Conservation (phyloP, 805 yeast genomes). For the Candida parachauliodes region DNA sequence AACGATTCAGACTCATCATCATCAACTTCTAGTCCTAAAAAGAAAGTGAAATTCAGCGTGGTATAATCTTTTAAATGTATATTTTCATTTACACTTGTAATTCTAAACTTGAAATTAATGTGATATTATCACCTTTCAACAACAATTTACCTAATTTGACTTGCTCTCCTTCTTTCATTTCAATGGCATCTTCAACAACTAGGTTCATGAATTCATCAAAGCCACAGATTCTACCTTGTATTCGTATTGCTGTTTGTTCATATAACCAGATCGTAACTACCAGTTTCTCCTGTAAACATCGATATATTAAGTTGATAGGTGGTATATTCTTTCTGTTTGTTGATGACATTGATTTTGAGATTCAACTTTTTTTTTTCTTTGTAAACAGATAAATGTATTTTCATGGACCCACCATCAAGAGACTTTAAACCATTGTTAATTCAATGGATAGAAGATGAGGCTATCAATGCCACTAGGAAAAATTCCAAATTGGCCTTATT, state of each 20-base stretch:
- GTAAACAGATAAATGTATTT: background rate
- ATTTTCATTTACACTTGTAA: constrained; percentile 12
- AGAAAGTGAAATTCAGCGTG: constrained; percentile 27
- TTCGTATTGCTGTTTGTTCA: constrained; percentile 74
- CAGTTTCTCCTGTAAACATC: constrained; percentile 77
- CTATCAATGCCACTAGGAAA: constrained; percentile 40
- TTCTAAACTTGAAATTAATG: constrained; percentile 54
- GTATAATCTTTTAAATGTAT: too few relatives aligned
- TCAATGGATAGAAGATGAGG: constrained; percentile 57
- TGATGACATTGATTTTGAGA: constrained; percentile 8
- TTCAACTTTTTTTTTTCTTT: background rate
- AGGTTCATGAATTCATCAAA: constrained; percentile 97
- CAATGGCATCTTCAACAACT: constrained; percentile 58
- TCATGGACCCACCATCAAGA: background rate
- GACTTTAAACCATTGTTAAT: constrained; percentile 37
- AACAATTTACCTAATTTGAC: constrained; percentile 69
- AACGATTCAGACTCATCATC: constrained; percentile 4
- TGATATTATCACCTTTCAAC: constrained; percentile 91
- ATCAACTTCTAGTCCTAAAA: constrained; percentile 18
- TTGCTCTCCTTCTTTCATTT: constrained; percentile 54
- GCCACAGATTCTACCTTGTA: constrained; percentile 84
- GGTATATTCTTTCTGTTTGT: constrained; percentile 55
- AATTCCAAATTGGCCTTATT: constrained; percentile 52
- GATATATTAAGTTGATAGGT: constrained; percentile 88
- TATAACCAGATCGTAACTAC: constrained; percentile 83